phyloP scores from a whole-genome alignment of 139 green algal genomes.

The Deuterostichococcus epilithicus region DNA sequence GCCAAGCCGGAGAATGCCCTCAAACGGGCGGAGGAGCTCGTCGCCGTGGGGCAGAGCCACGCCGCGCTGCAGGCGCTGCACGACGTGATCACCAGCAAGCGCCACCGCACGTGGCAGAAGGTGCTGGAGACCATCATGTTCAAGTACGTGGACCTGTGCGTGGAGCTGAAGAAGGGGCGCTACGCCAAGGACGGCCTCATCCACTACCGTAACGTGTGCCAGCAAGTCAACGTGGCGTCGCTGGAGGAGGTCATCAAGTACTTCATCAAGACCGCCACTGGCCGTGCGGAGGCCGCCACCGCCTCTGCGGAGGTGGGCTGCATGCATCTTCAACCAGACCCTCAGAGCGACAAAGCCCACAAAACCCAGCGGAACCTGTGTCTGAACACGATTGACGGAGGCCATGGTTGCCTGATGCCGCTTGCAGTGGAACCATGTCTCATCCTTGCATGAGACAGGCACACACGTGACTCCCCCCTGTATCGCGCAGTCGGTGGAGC shows the following conservation, averaged over 20 bases:
- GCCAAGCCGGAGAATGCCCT: slow-evolving; percentile 95
- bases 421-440: not conserved
- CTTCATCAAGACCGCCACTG: slow-evolving; percentile 87
- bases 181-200: slow-evolving; percentile 97
- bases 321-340: too few relatives aligned
- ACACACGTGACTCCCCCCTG: not conserved
- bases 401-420: too few relatives aligned
- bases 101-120: slow-evolving; percentile 93
- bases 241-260: slow-evolving; percentile 98
- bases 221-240: slow-evolving; percentile 89
- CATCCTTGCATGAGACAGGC: not conserved
- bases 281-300: slow-evolving; percentile 83
- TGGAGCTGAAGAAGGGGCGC: slow-evolving; percentile 88
- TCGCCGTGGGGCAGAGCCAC: slow-evolving; percentile 83
- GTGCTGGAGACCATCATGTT: slow-evolving; percentile 93
- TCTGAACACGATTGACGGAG: too few relatives aligned
- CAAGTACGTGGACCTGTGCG: slow-evolving; percentile 92
- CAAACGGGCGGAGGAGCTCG: slow-evolving; percentile 96
- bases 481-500: slow-evolving; percentile 48
- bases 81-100: slow-evolving; percentile 95
- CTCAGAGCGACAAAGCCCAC: too few relatives aligned
- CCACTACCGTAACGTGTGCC: slow-evolving; percentile 97
- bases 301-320: slow-evolving; percentile 59
- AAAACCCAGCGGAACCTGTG: too few relatives aligned
- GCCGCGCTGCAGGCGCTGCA: slow-evolving; percentile 88